A percentile compares a stretch with the other conserved stretches of the same genome.
Evolutionary conservation across 352 stramenopile species (phyloP).

Genomic region (Phytophthora lateralis): DNA sequence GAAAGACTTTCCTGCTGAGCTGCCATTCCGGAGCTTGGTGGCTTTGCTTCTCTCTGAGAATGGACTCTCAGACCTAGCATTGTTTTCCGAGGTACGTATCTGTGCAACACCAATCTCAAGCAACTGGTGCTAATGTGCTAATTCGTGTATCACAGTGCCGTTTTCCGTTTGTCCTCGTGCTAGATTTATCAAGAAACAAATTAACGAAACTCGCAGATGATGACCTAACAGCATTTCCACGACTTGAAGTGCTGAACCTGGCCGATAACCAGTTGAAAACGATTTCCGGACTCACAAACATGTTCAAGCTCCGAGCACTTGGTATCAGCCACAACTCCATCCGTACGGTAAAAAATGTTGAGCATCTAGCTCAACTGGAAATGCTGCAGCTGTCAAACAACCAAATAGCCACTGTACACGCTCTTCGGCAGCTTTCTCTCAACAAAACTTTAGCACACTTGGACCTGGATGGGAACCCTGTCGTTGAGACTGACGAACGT

Average conservation of each 20-base stretch:
- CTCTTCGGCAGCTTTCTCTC: slow-evolving; percentile 70
- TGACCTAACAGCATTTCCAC: slow-evolving; percentile 56
- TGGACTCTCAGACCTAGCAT: slow-evolving; percentile 43
- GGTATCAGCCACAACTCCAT: slow-evolving; percentile 64
- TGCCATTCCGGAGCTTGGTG: slow-evolving; percentile 67
- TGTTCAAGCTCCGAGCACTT: slow-evolving; percentile 66
- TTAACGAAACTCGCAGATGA: slow-evolving; percentile 60
- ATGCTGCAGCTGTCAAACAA: slow-evolving; percentile 64
- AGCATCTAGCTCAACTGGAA: slow-evolving; percentile 66
- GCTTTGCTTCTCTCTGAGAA: slow-evolving; percentile 70
- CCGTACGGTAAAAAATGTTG: slow-evolving; percentile 72
- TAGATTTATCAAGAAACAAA: slow-evolving; percentile 75
- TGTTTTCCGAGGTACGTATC: slow-evolving; percentile 63
- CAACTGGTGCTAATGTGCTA: neutral
- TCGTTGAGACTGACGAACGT: slow-evolving; percentile 68
- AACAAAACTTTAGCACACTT: slow-evolving; percentile 75
- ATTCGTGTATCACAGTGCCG: slow-evolving; percentile 46
- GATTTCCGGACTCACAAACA: slow-evolving; percentile 59
- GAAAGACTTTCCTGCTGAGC: slow-evolving; percentile 52
- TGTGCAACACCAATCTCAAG: neutral
- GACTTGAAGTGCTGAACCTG: slow-evolving; percentile 71
- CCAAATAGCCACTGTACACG: slow-evolving; percentile 47
- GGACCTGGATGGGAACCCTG: slow-evolving; percentile 75
- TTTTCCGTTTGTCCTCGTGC: slow-evolving; percentile 51
- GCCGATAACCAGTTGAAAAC: slow-evolving; percentile 58